phyloP scores from a whole-genome alignment of 169 alveolate species.

The Plasmodium knowlesi region DNA sequence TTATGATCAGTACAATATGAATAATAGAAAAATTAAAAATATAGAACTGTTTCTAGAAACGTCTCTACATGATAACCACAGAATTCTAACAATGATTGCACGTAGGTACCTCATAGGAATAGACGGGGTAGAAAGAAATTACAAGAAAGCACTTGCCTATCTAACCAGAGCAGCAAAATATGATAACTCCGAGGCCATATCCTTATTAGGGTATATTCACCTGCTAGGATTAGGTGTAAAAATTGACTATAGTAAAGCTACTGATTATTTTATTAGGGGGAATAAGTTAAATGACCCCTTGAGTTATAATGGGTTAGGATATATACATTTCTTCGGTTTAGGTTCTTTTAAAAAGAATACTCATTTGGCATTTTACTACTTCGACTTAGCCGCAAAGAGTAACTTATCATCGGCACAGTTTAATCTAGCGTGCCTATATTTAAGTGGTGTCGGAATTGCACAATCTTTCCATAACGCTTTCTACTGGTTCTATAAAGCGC shows the following conservation, averaged over 20 bases:
- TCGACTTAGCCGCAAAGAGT: conserved; percentile 59
- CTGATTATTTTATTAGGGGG: conserved; percentile 50
- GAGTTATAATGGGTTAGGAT: conserved; percentile 69
- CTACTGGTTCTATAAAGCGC: conserved; percentile 57
- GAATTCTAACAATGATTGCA: conserved; percentile 62
- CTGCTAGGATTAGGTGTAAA: conserved; percentile 55
- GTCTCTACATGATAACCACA: conserved; percentile 64
- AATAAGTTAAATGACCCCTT: conserved; percentile 64
- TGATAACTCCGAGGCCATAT: conserved; percentile 57
- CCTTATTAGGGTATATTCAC: conserved; percentile 52
- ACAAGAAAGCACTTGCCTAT: conserved; percentile 39
- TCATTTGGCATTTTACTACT: conserved; percentile 58
- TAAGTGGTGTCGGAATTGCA: conserved; percentile 52
- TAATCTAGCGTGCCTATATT: conserved; percentile 59
- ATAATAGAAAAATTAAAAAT: conserved; percentile 55
- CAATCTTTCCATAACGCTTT: conserved; percentile 64
- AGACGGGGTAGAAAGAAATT: conserved; percentile 55
- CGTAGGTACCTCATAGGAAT: conserved; percentile 41
- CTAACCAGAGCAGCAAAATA: conserved; percentile 30
- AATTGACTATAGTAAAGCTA: conserved; percentile 35
- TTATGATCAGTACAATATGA: conserved; percentile 49
- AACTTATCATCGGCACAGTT: conserved; percentile 57
- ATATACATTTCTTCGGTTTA: conserved; percentile 67
- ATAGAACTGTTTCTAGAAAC: conserved; percentile 62
- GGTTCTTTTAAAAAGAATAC: conserved; percentile 41